Conservation (phyloP, 2,329 filamentous ascomycete genomes). For the Calonectria pseudoturangicola region DNA sequence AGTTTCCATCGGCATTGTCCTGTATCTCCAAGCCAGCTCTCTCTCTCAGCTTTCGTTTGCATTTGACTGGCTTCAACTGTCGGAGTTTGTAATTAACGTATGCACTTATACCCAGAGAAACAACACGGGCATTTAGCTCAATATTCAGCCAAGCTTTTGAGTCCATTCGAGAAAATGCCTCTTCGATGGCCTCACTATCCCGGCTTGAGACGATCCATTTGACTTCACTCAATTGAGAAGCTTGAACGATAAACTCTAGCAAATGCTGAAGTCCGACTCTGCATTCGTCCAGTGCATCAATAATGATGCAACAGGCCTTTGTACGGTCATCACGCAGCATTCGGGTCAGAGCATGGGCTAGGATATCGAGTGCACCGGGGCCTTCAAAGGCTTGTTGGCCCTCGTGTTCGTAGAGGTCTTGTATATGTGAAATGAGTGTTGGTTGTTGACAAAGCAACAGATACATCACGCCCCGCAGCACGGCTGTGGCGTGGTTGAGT, state of each 20-base stretch:
- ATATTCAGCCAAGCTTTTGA: constrained; percentile 58
- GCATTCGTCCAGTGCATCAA: constrained; percentile 71
- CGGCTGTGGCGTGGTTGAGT: background rate
- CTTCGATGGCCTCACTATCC: constrained; percentile 52
- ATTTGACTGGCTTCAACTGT: background rate
- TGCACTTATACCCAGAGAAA: constrained; percentile 47
- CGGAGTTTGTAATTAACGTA: background rate
- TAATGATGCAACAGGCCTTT: constrained; percentile 54
- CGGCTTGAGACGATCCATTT: constrained; percentile 69
- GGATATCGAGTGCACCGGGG: background rate
- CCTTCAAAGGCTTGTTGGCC: constrained; percentile 4
- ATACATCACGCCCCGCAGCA: constrained; percentile 12
- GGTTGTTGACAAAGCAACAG: constrained; percentile 1
- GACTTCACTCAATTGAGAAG: constrained; percentile 35
- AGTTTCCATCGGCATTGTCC: background rate
- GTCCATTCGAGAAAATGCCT: constrained; percentile 55
- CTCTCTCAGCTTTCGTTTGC: background rate
- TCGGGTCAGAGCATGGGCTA: background rate
- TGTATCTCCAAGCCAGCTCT: background rate
- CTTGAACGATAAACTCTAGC: constrained; percentile 52
- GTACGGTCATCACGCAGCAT: background rate
- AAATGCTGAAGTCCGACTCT: constrained; percentile 50
- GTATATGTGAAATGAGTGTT: constrained; percentile 2
- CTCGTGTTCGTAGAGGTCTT: background rate
- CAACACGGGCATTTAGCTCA: constrained; percentile 54